Conservation (phyloP, 208 protist species). For the Naegleria fowleri region DNA sequence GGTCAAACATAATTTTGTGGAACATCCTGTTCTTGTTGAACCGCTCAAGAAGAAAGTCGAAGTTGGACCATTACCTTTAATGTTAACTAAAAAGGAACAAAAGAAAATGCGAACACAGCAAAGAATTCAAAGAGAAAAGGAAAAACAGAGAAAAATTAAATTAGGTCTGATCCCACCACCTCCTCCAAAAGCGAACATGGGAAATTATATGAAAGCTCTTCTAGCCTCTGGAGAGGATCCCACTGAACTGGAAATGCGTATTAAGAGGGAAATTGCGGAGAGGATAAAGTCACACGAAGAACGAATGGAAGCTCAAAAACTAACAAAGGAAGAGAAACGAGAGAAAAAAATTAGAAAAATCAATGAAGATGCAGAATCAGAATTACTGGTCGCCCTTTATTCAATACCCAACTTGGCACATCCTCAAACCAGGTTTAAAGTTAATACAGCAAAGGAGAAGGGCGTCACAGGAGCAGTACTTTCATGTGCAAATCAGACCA, state of each 20-base stretch:
- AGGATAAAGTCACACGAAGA: background rate
- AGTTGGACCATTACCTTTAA: constrained; percentile 22
- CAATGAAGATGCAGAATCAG: background rate
- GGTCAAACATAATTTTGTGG: constrained; percentile 27
- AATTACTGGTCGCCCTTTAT: background rate
- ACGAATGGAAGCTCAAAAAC: background rate
- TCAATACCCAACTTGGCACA: background rate
- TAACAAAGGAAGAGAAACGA: background rate
- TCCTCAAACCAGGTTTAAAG: background rate
- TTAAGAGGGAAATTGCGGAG: background rate
- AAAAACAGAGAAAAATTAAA: constrained; percentile 38
- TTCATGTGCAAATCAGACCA: background rate
- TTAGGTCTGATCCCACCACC: constrained; percentile 33
- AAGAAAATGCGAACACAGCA: constrained; percentile 37
- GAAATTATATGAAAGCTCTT: constrained; percentile 23
- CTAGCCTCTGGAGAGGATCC: background rate
- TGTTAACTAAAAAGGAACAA: constrained; percentile 38
- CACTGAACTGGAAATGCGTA: background rate
- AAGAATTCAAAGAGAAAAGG: constrained; percentile 34
- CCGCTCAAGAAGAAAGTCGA: background rate
- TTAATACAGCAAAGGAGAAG: background rate
- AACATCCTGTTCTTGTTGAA: constrained; percentile 32
- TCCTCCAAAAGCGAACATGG: constrained; percentile 32
- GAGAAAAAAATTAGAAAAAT: background rate
- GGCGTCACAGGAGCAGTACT: background rate